Percentiles rank a stretch among this genome's conserved stretches.
Evolutionary conservation across 2,329 filamentous ascomycete genomes (phyloP).

Genomic region (Dactylella cylindrospora): DNA sequence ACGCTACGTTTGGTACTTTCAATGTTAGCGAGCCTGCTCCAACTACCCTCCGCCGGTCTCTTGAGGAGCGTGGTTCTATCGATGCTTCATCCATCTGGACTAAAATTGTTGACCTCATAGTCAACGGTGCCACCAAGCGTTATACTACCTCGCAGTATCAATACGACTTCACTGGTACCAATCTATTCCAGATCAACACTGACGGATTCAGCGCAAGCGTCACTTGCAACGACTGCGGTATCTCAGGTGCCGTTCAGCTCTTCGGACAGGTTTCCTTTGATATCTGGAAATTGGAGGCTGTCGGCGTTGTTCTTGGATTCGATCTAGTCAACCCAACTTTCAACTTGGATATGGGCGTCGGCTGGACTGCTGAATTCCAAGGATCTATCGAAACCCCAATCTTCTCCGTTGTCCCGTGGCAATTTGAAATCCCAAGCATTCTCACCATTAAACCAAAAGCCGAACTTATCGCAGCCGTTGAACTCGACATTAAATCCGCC

Average conservation of each 20-base stretch:
- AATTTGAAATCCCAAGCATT: conserved; percentile 16
- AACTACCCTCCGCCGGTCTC: background rate
- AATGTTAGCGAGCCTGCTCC: conserved; percentile 1
- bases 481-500: conserved; percentile 20
- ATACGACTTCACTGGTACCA: conserved; percentile 1
- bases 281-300: conserved; percentile 4
- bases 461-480: conserved; percentile 8
- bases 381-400: conserved; percentile 3
- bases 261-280: conserved; percentile 20
- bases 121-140: background rate
- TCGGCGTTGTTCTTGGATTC: conserved; percentile 13
- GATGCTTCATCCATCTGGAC: background rate
- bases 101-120: conserved; percentile 4
- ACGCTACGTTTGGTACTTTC: conserved; percentile 14
- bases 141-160: conserved; percentile 5
- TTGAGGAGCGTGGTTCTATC: conserved; percentile 1
- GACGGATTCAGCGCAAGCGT: background rate
- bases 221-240: conserved; percentile 6
- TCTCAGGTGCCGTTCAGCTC: conserved; percentile 7
- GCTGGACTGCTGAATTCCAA: conserved; percentile 10
- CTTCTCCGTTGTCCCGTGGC: conserved; percentile 14
- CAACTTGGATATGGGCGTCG: conserved; percentile 17
- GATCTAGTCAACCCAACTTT: conserved; percentile 22
- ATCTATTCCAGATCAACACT: conserved; percentile 26
- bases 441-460: conserved; percentile 6